A percentile compares a stretch with the other conserved stretches of the same genome.
Conservation (phyloP, 2,329 filamentous ascomycete species). For the Dactylella cylindrospora region DNA sequence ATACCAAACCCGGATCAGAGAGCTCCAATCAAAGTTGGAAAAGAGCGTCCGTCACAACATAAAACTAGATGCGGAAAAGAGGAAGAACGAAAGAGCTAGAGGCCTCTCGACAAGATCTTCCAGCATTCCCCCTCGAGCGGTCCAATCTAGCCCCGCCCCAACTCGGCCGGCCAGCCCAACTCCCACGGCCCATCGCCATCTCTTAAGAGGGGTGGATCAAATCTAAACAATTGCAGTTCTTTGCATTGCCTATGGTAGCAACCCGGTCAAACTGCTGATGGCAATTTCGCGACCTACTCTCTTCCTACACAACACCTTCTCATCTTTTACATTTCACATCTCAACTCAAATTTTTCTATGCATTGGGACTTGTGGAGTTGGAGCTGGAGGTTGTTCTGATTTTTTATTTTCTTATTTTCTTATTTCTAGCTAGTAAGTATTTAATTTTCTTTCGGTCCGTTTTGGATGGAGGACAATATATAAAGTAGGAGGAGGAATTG, state of each 20-base stretch:
- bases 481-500: too few species aligned
- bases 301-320: too few species aligned
- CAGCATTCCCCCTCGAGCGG: conserved; percentile 26
- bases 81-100: conserved; percentile 19
- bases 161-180: conserved; percentile 31
- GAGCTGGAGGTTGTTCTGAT: neutral
- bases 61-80: conserved; percentile 26
- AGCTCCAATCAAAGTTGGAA: conserved; percentile 19
- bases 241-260: too few species aligned
- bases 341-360: too few species aligned
- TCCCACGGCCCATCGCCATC: conserved; percentile 9
- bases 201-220: conserved; percentile 10
- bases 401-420: neutral
- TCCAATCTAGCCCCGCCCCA: conserved; percentile 36
- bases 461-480: too few species aligned
- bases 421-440: too few species aligned
- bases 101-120: conserved; percentile 23
- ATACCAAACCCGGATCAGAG: conserved; percentile 16
- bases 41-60: conserved; percentile 13
- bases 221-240: neutral
- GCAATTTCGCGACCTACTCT: too few species aligned
- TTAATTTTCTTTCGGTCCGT: too few species aligned
- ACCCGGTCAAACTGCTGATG: too few species aligned
- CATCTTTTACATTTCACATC: too few species aligned
- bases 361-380: neutral